Evolutionary conservation across 2,329 filamentous ascomycete genomes (phyloP).

Genomic region (Eurotiales sp.): DNA sequence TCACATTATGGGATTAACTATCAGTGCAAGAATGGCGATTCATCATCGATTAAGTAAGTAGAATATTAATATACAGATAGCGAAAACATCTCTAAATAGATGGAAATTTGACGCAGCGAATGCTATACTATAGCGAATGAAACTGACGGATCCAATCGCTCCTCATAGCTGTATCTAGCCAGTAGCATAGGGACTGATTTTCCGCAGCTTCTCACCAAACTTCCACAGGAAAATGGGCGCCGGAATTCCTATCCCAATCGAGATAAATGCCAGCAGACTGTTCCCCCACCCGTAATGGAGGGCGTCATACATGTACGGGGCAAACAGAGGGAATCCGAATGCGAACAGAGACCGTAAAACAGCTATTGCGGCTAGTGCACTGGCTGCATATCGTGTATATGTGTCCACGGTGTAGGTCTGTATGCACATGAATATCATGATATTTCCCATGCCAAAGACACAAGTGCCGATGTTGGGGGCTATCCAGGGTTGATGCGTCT

Average conservation of each 20-base stretch:
- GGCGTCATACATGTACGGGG: slow-evolving; percentile 36
- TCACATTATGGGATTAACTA: too few relatives aligned
- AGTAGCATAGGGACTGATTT: slow-evolving; percentile 47
- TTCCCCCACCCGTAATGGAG: slow-evolving; percentile 39
- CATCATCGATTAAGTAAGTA: too few relatives aligned
- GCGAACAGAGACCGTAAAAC: slow-evolving; percentile 35
- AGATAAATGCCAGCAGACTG: slow-evolving; percentile 37
- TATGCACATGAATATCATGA: slow-evolving; percentile 42
- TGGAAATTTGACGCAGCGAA: too few relatives aligned
- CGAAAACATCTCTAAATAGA: too few relatives aligned
- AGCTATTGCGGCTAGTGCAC: slow-evolving; percentile 32
- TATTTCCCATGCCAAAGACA: slow-evolving; percentile 47
- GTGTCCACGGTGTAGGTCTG: slow-evolving; percentile 44
- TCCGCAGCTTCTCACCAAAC: slow-evolving; percentile 46
- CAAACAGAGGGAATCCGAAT: slow-evolving; percentile 40
- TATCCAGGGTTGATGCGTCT: slow-evolving; percentile 50
- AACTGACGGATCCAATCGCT: too few relatives aligned
- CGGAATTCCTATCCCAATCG: slow-evolving; percentile 39
- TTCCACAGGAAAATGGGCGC: slow-evolving; percentile 51
- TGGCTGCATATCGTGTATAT: slow-evolving; percentile 38
- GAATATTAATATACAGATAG: too few relatives aligned
- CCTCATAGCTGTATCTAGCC: too few relatives aligned
- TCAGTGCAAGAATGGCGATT: too few relatives aligned
- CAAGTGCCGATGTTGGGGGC: slow-evolving; percentile 52
- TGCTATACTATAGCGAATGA: too few relatives aligned